Conservation (phyloP, 2,329 filamentous ascomycete species). For the Pseudogymnoascus sp. region DNA sequence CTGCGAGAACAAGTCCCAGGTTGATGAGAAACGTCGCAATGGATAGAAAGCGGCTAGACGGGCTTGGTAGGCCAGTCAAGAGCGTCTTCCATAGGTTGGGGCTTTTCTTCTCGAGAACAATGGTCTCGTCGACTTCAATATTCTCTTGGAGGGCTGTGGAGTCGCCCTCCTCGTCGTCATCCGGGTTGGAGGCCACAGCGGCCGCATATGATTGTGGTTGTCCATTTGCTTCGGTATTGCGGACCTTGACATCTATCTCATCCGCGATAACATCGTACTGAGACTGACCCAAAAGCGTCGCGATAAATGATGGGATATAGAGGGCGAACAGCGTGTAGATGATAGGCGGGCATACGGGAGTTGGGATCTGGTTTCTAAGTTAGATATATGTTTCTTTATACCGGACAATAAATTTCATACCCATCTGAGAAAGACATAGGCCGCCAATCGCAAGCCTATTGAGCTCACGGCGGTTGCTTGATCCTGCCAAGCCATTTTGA, state of each 20-base stretch:
- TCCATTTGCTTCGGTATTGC: constrained; percentile 35
- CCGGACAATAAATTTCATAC: constrained; percentile 32
- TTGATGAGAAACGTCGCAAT: constrained; percentile 66
- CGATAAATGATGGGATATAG: constrained; percentile 56
- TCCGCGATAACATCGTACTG: constrained; percentile 50
- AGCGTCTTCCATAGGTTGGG: constrained; percentile 55
- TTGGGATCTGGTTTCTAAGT: constrained; percentile 21
- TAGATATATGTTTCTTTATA: constrained; percentile 2
- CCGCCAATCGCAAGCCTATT: constrained; percentile 39
- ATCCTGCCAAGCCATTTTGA: constrained; percentile 20
- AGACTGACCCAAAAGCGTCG: constrained; percentile 48
- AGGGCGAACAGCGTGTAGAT: constrained; percentile 56
- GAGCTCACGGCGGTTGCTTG: constrained; percentile 34
- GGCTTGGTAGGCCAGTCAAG: constrained; percentile 66
- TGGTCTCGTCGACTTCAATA: constrained; percentile 55
- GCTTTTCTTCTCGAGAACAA: constrained; percentile 50
- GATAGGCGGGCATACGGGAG: constrained; percentile 34
- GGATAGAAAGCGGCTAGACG: constrained; percentile 58
- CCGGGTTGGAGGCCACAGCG: constrained; percentile 21
- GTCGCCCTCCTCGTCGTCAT: constrained; percentile 20
- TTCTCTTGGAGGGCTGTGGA: constrained; percentile 37
- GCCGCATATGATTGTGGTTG: constrained; percentile 24
- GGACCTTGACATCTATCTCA: constrained; percentile 48
- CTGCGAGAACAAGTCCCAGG: constrained; percentile 55
- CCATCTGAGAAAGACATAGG: constrained; percentile 56